Evolutionary conservation across 108 stramenopile species (phyloP), one percentile per base, ranked within the genome.

Genomic region (Nannochloropsis gaditana): DNA sequence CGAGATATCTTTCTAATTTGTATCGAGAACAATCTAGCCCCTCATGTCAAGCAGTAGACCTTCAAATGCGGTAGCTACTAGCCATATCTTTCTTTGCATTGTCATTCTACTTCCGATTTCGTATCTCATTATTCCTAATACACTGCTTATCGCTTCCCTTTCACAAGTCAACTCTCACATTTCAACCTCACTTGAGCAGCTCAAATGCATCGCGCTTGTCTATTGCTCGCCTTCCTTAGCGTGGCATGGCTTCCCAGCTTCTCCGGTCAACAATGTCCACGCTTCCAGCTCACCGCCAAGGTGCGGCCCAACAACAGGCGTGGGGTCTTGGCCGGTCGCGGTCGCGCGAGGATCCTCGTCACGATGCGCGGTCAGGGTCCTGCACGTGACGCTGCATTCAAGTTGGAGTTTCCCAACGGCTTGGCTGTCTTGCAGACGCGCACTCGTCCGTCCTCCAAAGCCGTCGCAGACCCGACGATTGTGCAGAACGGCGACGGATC

Each of bases 11-110:
- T 50, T 50, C 47, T 9, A 9, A 50, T 50, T 50, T 50, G 31
- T 31, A 31, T 1, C 31, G 31, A 31, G 31, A 50, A 1, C 47
- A 50, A 50, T 15, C 47, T 50, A 31, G 47, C 47, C 47, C 47
- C 15, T 50, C 15, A 10, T 50, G 11, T 50, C 47, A 15, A 50
- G 79, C 93, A 93, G 89, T 96, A 96, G 17, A 95, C 93, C 80
- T 95, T 94, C 21, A 10, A 10, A 15, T 50, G 47, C 10, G 11
- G 47, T 50, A 50, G 59, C n/a, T 2, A 2, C 2, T 73, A 2
- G 19, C 4, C 2, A 73, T n/a, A 73, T 3, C 15, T 2, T 15
- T 15, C 19, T n/a, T 73, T 73, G 59, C 19, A 4, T 15, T 73
- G 59, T n/a, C 2, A n/a, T 15, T 73, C 59, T 73, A n/a, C n/a